Evolutionary conservation across 2,329 filamentous ascomycete genomes (phyloP), one percentile per base, ranked within the genome.

Genomic region (Pestalotiopsis sp.): DNA sequence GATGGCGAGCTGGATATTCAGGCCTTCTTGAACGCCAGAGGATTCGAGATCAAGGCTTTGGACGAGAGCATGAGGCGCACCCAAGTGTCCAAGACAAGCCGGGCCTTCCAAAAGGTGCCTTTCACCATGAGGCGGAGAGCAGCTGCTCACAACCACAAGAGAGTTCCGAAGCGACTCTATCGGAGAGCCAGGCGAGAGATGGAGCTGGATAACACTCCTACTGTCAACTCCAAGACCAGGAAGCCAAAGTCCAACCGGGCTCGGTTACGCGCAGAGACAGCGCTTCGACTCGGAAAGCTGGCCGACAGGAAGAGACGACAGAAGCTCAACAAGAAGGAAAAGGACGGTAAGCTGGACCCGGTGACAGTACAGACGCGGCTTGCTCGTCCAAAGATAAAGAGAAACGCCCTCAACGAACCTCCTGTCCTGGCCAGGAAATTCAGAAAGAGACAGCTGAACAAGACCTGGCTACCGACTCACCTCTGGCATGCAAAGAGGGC

Each of bases 401-500:
- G 90, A 73, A 90, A 93, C 74, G 84, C 82, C 66, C 85, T 95
- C 64, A 92, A 93, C 67, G 84, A 88, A 78, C 79, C 90, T 89
- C 1, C 86, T 86, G 59, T 88, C 82, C 74, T 71, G 1, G 73
- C 71, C 9, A 71, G 87, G 25, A 95, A 91, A 75, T 98, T 94
- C 77, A 90, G 91, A 73, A 96, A 94, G 80, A 90, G 96, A 39
- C 95, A 98, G 78, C 83, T 91, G 60, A 87, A 93, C 79, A 98
- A 98, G 83, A 94, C 93, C 2, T 98, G 95, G 94, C 84, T 99
- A 17, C 96, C 96, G 0, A 98, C 96, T 6, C 96, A 99, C 79
- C 82, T 97, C 72, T 99, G 93, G 88, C 95, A 97, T 80, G 91
- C 95, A 2, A 99, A 99, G 80, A 86, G 96, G 69, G 94, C 96